Evolutionary conservation across 2,329 filamentous ascomycete genomes (phyloP).

Genomic region (Acrodontium crateriforme): DNA sequence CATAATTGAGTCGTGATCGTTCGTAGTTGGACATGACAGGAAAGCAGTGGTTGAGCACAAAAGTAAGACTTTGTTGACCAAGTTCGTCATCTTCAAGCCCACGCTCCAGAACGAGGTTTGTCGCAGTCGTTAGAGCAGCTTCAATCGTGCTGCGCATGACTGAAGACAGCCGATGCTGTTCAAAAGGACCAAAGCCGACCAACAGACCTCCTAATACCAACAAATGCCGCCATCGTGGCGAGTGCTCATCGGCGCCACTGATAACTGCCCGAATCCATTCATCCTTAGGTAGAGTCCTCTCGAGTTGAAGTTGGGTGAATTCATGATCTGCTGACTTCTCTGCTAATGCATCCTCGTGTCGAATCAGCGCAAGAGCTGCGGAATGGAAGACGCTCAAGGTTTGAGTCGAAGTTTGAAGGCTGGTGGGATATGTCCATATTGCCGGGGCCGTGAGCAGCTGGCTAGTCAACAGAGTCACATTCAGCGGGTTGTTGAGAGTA

Average conservation of each 20-base stretch:
- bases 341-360: conserved; percentile 29
- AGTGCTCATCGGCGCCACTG: conserved; percentile 46
- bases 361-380: conserved; percentile 43
- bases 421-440: conserved; percentile 52
- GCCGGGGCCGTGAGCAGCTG: conserved; percentile 59
- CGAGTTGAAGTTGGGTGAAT: conserved; percentile 16
- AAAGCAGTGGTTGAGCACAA: conserved; percentile 67
- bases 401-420: conserved; percentile 48
- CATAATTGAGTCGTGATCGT: conserved; percentile 48
- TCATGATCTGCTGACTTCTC: conserved; percentile 13
- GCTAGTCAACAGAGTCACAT: conserved; percentile 57
- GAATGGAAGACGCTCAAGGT: conserved; percentile 60
- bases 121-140: conserved; percentile 56
- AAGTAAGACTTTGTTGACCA: conserved; percentile 39
- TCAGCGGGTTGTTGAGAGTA: conserved; percentile 59
- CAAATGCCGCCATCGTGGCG: conserved; percentile 65
- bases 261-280: conserved; percentile 47
- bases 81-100: conserved; percentile 38
- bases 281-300: conserved; percentile 27
- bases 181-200: conserved; percentile 56
- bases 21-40: conserved; percentile 51
- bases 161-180: conserved; percentile 48
- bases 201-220: conserved; percentile 68
- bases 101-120: conserved; percentile 58
- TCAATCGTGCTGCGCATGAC: conserved; percentile 55